Base-by-base conservation (phyloP, 2,329 filamentous ascomycete species). In the Gnomoniopsis sp. region DNA sequence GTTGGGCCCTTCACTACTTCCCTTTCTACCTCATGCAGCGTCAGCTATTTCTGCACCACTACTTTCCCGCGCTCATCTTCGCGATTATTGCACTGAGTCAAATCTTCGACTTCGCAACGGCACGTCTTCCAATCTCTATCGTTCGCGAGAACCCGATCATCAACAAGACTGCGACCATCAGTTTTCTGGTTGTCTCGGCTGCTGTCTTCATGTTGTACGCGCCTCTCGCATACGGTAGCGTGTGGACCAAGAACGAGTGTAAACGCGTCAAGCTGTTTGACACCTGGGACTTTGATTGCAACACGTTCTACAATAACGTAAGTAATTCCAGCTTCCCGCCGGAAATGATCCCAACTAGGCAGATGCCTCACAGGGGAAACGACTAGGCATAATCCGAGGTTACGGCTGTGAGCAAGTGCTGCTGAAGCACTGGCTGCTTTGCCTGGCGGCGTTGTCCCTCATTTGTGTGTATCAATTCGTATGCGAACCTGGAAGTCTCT, bases 1-100 rank as follows among this genome's bases (percentile, higher is more conserved):
- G 90, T 65, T 99, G 95, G 95, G 91, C 90, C 50, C 88, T 99
- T 74, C 95, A 99, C 76, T 99, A 97, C 79, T 98, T 99, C 81
- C 95, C 95, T 12, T 99, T 99, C 79, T 99, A 87, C 79, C 84
- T 99, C 59, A 98, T 99, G 95, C 87, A 95, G 71, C 92, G 95
- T 67, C 95, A 99, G 76, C 87, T 99, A 38, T 99, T 99, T 83
- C 81, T 99, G 62, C 95, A 99, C 75, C 95, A 99, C 77, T 99
- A 99, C 75, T 95, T 99, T 75, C 95, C 95, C 0, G 95, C 95
- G 2, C 84, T 99, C 15, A 96, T 96, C 78, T 99, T 99, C 72
- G 92, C 90, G 63, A 87, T 99, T 68, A 88, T 98, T 65, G 87
- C 90, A 10, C 82, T 97, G 58, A 95, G 88, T 74, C 93, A 98